Base-by-base conservation (phyloP, 2,329 filamentous ascomycete species). In the Dothistroma pini region DNA sequence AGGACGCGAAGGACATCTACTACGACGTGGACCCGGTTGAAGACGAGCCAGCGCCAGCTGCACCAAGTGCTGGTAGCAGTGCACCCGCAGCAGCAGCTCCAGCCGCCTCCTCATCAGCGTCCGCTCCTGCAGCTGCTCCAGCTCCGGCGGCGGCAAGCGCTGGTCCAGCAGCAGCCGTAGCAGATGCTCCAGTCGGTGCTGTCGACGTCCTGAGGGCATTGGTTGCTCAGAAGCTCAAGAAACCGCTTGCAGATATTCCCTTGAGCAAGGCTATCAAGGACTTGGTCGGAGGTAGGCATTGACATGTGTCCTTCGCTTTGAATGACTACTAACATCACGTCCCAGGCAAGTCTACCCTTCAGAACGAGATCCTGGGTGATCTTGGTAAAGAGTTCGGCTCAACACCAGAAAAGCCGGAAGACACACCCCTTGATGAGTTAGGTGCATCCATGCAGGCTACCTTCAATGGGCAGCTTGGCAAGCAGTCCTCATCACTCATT, bases 1-100 rank as follows among this genome's bases (percentile, higher is more conserved):
- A 99, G 79, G 95, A 99, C 74, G 90, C 92, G 59, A 97, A 97
- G 77, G 95, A 99, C 78, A 99, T 99, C 68, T 99, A 99, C 83
- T 99, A 99, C 78, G 93, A 97, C 75, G 93, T 96, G 50, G 95
- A 99, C 73, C 95, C 95, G 0, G 82, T 96, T 32, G 91, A 96
- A 72, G 95, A 99, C 60, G 95, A 97, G 77, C 84, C 89, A 19
- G 69, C 74, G 70, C 73, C 72, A 52, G 84, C 89, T 70, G 74
- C 74, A 51, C 80, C 87, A 25, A 74, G 78, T 64, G 75, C 83
- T 52, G 74, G 81, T 49, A 69, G 77, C n/a, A 74, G 79, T 44
- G 72, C 81, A 55, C 68, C 82, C 41, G 63, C 78, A 12, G 73
- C 80, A 49, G 68, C 78, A 22, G 74, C 80, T 41, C 72, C 81